Evolutionary conservation across 1,139 yeast species (phyloP).

Genomic region (Scheffersomyces illinoinensis): DNA sequence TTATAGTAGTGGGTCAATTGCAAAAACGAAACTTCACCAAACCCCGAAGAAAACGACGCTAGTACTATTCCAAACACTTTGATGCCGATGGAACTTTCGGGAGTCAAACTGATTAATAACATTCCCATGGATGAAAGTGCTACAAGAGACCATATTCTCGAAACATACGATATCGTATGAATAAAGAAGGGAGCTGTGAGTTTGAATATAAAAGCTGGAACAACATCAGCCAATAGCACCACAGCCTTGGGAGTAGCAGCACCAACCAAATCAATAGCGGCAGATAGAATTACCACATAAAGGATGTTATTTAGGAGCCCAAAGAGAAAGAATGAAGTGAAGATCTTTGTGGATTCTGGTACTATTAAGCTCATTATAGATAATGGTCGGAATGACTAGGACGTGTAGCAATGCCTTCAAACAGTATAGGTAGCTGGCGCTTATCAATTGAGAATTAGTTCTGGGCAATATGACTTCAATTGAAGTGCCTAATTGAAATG

Average conservation of each 20-base stretch:
- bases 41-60: constrained; percentile 84
- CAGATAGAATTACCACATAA: constrained; percentile 87
- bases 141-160: constrained; percentile 58
- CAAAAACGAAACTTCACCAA: constrained; percentile 87
- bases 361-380: neutral
- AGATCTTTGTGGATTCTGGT: constrained; percentile 17
- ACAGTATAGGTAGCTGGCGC: neutral
- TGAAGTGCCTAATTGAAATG: neutral
- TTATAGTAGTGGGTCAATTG: constrained; percentile 76
- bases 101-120: constrained; percentile 59
- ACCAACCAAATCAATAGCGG: constrained; percentile 91
- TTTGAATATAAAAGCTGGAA: constrained; percentile 79
- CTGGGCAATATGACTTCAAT: too few species aligned
- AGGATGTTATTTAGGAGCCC: constrained; percentile 87
- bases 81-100: constrained; percentile 22
- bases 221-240: constrained; percentile 81
- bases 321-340: constrained; percentile 71
- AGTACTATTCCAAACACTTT: constrained; percentile 71
- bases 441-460: too few species aligned
- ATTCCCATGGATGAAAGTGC: constrained; percentile 71
- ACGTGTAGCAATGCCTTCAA: too few species aligned
- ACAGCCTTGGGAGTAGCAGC: constrained; percentile 79
- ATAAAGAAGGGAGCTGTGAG: constrained; percentile 76
- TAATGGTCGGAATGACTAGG: too few species aligned
- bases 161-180: constrained; percentile 59